Evolutionary conservation across 1,284 basidiomycete species (phyloP).

Genomic region (Naganishia cerealis): DNA sequence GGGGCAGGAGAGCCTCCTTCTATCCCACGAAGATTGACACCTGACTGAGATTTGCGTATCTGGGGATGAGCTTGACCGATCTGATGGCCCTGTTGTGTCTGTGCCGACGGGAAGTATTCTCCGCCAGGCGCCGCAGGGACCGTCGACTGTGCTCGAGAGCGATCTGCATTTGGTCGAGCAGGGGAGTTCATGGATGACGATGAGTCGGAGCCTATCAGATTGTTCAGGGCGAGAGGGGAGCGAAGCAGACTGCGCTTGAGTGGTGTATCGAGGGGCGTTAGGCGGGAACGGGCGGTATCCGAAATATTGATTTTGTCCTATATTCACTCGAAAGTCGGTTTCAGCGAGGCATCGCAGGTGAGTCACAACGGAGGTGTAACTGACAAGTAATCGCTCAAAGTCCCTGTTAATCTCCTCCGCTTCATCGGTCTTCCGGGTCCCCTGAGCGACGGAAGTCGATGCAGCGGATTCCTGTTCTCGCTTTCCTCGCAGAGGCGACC

Average conservation of each 20-base stretch:
- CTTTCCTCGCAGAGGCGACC: conserved; percentile 17
- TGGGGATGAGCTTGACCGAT: background rate
- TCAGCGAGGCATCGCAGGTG: background rate
- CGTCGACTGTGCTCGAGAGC: conserved; percentile 10
- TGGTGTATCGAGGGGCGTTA: conserved; percentile 34
- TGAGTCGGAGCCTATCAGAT: conserved; percentile 1
- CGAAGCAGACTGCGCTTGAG: conserved; percentile 34
- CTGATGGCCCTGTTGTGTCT: background rate
- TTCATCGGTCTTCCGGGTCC: background rate
- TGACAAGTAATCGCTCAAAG: conserved; percentile 34
- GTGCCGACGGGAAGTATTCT: background rate
- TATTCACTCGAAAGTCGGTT: background rate
- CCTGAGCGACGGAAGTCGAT: background rate
- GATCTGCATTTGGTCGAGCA: background rate
- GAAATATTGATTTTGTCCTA: conserved; percentile 34
- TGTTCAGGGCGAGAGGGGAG: conserved; percentile 27
- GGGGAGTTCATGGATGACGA: background rate
- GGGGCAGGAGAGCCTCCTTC: background rate
- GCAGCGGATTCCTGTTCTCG: background rate
- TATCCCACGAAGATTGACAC: conserved; percentile 4
- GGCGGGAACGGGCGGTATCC: conserved; percentile 29
- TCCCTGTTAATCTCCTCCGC: conserved; percentile 27
- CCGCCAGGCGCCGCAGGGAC: background rate
- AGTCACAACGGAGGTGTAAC: background rate
- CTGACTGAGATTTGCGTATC: conserved; percentile 10